Conservation (phyloP, 108 stramenopile species). For the Fistulifera pelliculosa region DNA sequence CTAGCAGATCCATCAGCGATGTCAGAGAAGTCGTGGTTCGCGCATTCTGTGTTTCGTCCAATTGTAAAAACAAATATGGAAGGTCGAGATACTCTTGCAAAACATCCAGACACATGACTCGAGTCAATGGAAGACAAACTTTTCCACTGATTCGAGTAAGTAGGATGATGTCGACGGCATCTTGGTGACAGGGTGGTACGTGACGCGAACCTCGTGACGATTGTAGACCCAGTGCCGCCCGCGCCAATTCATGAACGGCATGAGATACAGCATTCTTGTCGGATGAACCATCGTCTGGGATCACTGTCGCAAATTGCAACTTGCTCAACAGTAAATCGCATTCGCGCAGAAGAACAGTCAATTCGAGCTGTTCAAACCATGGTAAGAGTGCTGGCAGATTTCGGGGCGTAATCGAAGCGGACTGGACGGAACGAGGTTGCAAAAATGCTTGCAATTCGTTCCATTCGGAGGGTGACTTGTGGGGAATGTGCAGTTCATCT, state of each 20-base stretch:
- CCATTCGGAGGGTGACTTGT: slow-evolving; percentile 3
- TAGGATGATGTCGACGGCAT: slow-evolving; percentile 2
- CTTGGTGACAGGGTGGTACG: neutral
- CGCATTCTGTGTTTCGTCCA: neutral
- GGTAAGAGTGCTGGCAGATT: slow-evolving; percentile 1
- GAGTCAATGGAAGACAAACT: neutral
- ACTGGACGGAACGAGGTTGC: neutral
- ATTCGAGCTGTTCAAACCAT: slow-evolving; percentile 5
- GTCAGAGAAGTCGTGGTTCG: neutral
- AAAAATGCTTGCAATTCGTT: slow-evolving; percentile 3
- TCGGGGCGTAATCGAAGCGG: neutral
- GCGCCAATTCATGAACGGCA: too few relatives aligned
- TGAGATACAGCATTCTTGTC: too few relatives aligned
- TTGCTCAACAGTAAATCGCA: neutral
- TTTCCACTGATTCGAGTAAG: neutral
- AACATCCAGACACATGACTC: neutral
- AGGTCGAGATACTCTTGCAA: slow-evolving; percentile 1
- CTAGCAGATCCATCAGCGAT: neutral
- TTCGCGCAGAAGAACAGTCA: slow-evolving; percentile 4
- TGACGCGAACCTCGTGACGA: neutral
- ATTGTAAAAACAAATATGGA: neutral
- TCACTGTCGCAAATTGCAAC: neutral
- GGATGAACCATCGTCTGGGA: neutral
- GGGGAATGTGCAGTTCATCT: neutral
- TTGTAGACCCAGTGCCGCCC: neutral